Base-by-base conservation (phyloP, 345 rosid species). In the Populus alba region DNA sequence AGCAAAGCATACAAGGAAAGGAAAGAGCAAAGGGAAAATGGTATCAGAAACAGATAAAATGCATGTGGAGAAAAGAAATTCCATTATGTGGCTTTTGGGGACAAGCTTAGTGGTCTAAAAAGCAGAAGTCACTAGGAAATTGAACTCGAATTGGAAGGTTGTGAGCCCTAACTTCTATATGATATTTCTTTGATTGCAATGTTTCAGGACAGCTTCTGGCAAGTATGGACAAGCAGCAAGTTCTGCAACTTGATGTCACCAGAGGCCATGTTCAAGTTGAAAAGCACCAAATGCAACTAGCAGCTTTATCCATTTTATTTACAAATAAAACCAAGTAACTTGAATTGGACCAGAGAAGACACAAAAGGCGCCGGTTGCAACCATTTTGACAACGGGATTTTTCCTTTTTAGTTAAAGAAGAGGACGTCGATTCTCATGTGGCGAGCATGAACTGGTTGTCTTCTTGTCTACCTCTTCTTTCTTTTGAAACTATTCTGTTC, bases 21-120 rank as follows among this genome's bases (percentile, higher is more conserved):
- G 67, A 29, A 25, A 63, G 29, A 10, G 35, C 5, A 12, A 27
- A 25, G 4, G 25, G 4, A 25, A 13, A 63, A 53, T 17, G 59
- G 59, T 22, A 53, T 6, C n/a, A 22, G 59, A 53, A 53, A 53
- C 59, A 53, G 22, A 53, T 53, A 53, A 7, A 20, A 53, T 53
- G 61, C 23, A 53, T 20, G 61, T 20, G 61, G 25, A 53, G 23
- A 27, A 75, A 70, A 69, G 45, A 66, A 27, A 45, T 31, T 16
- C 29, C 77, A 35, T 70, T 41, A 38, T 68, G 33, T 71, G 78
- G 82, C 80, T 75, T 71, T 72, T 29, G 23, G 78, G 76, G 80
- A 75, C 78, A 72, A 81, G 71, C 39, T 43, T 31, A 67, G 77
- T 78, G 6, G 22, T 41, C 18, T 45, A 73, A 39, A 18, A 38